These are phyloP conservation scores for Russula ochroleuca DNA, from an alignment of 768 basidiomycete species.

Conservation along the genomic window DNA sequence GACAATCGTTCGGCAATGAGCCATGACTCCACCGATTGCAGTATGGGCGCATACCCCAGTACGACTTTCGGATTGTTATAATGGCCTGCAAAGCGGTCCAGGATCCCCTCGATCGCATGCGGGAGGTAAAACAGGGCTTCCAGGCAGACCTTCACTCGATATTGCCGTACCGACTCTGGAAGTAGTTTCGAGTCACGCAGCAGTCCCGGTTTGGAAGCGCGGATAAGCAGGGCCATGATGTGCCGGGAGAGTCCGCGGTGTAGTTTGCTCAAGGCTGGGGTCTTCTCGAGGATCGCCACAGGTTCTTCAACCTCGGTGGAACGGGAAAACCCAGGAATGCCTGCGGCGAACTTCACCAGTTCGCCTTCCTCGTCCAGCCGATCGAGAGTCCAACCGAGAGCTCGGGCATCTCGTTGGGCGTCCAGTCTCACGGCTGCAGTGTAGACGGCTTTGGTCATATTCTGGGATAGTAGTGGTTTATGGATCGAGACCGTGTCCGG, in stretches of 20 bases:
- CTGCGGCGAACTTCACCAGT: conserved; percentile 4
- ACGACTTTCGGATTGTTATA: not conserved
- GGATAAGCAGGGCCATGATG: not conserved
- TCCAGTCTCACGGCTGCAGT: not conserved
- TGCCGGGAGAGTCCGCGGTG: not conserved
- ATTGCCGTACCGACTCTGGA: not conserved
- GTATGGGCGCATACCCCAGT: not conserved
- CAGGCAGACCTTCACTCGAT: not conserved
- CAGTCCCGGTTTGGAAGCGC: not conserved
- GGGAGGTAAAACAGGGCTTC: conserved; percentile 10
- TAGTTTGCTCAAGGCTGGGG: not conserved
- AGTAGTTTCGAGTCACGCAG: not conserved
- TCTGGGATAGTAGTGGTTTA: not conserved
- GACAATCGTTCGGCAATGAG: not conserved
- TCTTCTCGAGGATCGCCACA: not conserved
- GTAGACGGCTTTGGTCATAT: not conserved
- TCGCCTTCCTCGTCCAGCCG: conserved; percentile 10
- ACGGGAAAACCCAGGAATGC: conserved; percentile 12
- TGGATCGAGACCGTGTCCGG: not conserved
- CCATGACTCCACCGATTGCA: not conserved
- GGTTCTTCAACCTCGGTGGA: not conserved
- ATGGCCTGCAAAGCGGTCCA: not conserved
- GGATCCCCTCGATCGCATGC: not conserved
- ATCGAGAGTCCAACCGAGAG: conserved; percentile 15
- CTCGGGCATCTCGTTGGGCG: not conserved